phyloP scores from a whole-genome alignment of 805 yeast species.

The Ogataea thermomethanolica region DNA sequence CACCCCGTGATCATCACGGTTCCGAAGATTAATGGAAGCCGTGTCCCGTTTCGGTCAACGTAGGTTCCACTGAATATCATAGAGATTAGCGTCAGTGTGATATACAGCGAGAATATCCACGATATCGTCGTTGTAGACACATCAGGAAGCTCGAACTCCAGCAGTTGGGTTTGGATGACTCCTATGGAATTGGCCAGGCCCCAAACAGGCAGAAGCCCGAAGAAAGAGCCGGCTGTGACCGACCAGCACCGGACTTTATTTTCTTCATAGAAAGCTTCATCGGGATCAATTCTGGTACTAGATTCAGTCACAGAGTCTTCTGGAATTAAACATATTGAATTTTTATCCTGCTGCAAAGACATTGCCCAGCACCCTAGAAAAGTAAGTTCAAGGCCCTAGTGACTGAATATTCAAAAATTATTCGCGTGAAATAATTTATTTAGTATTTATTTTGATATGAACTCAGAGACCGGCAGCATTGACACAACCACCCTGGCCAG shows the following conservation, averaged over 20 bases:
- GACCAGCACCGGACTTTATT: slow-evolving; percentile 39
- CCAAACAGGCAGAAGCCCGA: slow-evolving; percentile 40
- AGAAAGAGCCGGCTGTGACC: slow-evolving; percentile 40
- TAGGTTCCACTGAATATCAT: slow-evolving; percentile 40
- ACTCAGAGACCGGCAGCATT: slow-evolving; percentile 5
- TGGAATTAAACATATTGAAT: no score
- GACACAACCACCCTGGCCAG: slow-evolving; percentile 43
- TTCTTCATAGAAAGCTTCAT: slow-evolving; percentile 30
- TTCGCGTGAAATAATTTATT: not conserved
- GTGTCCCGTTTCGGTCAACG: slow-evolving; percentile 59
- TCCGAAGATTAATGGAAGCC: slow-evolving; percentile 40
- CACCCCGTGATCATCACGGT: slow-evolving; percentile 39
- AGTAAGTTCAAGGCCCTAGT: no score
- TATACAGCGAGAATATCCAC: slow-evolving; percentile 62
- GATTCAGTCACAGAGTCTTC: not conserved
- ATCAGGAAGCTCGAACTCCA: slow-evolving; percentile 50
- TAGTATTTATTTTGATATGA: not conserved
- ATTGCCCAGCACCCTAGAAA: no score
- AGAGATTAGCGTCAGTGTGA: slow-evolving; percentile 42
- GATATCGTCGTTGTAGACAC: slow-evolving; percentile 47
- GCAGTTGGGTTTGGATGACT: slow-evolving; percentile 56
- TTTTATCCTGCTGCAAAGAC: no score
- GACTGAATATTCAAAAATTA: no score
- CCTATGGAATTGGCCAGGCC: slow-evolving; percentile 59
- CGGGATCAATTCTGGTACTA: not conserved